A percentile compares a stretch with the other conserved stretches of the same genome.
Conservation (phyloP, 2,329 filamentous ascomycete species). For the Aureobasidium subglaciale region DNA sequence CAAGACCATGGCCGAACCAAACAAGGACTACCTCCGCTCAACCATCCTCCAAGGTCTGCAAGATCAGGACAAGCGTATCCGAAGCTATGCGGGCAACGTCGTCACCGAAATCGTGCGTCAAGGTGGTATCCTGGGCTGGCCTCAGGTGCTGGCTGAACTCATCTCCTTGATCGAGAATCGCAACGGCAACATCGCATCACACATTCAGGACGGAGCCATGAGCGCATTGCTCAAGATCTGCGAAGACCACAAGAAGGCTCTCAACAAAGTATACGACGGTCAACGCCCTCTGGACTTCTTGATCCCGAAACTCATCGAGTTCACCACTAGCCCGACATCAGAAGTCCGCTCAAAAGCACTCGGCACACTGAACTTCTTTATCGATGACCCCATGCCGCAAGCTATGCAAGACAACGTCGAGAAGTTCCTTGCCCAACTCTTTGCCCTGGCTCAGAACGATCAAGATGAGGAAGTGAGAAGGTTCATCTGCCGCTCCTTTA, state of each 20-base stretch:
- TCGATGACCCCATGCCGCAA: constrained; percentile 63
- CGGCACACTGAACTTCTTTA: constrained; percentile 84
- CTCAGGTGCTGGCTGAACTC: constrained; percentile 78
- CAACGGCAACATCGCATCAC: constrained; percentile 56
- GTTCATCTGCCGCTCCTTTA: constrained; percentile 89
- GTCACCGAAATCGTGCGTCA: constrained; percentile 84
- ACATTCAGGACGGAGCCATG: constrained; percentile 89
- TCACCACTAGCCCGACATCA: constrained; percentile 67
- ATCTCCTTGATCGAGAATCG: constrained; percentile 70
- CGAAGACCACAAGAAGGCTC: constrained; percentile 82
- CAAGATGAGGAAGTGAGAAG: constrained; percentile 73
- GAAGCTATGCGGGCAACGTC: constrained; percentile 84
- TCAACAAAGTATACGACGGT: constrained; percentile 82
- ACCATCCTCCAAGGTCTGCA: constrained; percentile 72
- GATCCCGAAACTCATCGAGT: constrained; percentile 82
- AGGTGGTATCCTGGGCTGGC: constrained; percentile 84
- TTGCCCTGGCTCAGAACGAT: constrained; percentile 66
- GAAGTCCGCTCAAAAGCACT: constrained; percentile 76
- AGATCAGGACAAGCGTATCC: constrained; percentile 74
- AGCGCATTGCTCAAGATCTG: constrained; percentile 89
- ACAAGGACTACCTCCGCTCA: constrained; percentile 69
- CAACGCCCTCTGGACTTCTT: constrained; percentile 82
- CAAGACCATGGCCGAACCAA: constrained; percentile 66
- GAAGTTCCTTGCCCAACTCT: constrained; percentile 72
- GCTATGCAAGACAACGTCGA: constrained; percentile 77